These are phyloP conservation scores for Leptosphaerulina australis DNA, from an alignment of 2,329 filamentous ascomycete species.

Conservation along the genomic window DNA sequence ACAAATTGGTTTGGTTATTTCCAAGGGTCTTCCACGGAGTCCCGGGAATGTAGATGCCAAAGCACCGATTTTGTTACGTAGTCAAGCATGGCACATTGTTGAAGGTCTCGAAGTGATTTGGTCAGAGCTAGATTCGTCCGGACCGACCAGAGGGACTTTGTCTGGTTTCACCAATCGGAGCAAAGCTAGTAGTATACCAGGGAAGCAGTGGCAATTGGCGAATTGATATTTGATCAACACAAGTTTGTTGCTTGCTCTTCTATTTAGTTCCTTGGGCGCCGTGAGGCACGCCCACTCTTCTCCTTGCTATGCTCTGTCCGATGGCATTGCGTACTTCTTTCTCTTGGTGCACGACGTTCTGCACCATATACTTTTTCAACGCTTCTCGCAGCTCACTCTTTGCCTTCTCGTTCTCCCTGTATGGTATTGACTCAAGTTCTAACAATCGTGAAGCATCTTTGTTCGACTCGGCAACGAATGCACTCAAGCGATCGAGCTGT, in stretches of 20 bases:
- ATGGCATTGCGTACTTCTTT: conserved; percentile 83
- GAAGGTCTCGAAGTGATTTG: too few relatives aligned
- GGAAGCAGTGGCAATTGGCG: not conserved
- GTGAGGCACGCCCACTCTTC: conserved; percentile 66
- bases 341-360: conserved; percentile 76
- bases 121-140: too few relatives aligned
- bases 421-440: conserved; percentile 81
- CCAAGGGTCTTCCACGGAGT: too few relatives aligned
- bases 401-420: conserved; percentile 71
- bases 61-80: too few relatives aligned
- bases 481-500: conserved; percentile 71
- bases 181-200: not conserved
- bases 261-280: conserved; percentile 55
- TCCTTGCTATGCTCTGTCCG: conserved; percentile 67
- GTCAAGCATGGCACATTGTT: too few relatives aligned
- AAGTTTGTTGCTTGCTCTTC: not conserved
- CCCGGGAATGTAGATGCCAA: too few relatives aligned
- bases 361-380: conserved; percentile 84
- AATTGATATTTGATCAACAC: not conserved
- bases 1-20: too few relatives aligned
- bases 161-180: not conserved
- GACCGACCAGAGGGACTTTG: not conserved
- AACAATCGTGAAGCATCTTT: conserved; percentile 73
- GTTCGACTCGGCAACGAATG: conserved; percentile 65
- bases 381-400: conserved; percentile 67